Percentiles rank a stretch among this genome's conserved stretches.
phyloP scores from a whole-genome alignment of 2,329 filamentous ascomycete genomes.

The Stagonosporopsis vannaccii region DNA sequence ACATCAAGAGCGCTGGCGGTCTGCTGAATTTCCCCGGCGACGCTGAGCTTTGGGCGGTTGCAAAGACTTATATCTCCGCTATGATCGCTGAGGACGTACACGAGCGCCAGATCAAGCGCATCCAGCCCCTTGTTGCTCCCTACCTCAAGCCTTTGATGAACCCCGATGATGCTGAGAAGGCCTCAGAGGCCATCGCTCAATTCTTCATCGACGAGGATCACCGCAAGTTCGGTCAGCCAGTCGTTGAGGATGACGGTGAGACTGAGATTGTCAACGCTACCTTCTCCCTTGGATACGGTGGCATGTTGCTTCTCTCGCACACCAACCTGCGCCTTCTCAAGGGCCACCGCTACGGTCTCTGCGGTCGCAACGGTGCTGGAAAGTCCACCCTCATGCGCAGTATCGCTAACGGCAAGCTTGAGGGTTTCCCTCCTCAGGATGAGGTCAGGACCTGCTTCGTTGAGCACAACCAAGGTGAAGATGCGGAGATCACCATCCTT shows the following conservation, averaged over 20 bases:
- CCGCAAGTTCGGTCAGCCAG: constrained; percentile 82
- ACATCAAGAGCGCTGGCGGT: constrained; percentile 75
- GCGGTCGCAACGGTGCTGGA: constrained; percentile 94
- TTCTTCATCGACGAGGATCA: constrained; percentile 85
- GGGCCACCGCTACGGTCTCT: constrained; percentile 96
- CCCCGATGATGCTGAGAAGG: constrained; percentile 66
- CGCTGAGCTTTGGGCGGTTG: constrained; percentile 66
- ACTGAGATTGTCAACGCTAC: constrained; percentile 96
- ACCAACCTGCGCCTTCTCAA: constrained; percentile 94
- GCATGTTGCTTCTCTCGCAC: constrained; percentile 95
- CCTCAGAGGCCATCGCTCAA: constrained; percentile 77
- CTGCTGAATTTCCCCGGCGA: constrained; percentile 68
- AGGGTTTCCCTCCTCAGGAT: constrained; percentile 93
- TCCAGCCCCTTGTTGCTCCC: constrained; percentile 71
- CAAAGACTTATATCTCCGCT: constrained; percentile 77
- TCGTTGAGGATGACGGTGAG: constrained; percentile 90
- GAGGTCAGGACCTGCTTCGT: constrained; percentile 96
- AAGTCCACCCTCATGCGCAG: constrained; percentile 99
- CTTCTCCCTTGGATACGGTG: constrained; percentile 96
- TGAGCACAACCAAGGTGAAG: constrained; percentile 98
- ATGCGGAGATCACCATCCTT: constrained; percentile 93
- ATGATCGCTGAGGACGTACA: constrained; percentile 91
- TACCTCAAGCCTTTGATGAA: constrained; percentile 78
- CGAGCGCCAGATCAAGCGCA: constrained; percentile 77
- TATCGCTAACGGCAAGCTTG: constrained; percentile 93